Base-by-base conservation (phyloP, 768 basidiomycete genomes). In the Serendipita indica region DNA sequence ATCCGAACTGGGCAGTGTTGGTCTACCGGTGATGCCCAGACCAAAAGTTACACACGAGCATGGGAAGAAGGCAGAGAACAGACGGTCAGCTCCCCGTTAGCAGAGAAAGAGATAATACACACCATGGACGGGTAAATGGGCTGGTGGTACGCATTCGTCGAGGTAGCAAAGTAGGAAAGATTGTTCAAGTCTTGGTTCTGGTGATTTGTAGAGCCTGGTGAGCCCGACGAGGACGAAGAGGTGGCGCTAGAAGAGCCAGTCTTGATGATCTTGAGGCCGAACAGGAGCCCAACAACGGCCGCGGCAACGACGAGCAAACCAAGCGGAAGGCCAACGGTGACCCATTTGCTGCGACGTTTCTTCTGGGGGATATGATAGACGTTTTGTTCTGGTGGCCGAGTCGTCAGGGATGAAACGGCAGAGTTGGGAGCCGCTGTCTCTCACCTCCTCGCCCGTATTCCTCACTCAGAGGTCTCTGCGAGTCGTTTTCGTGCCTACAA, bases 281-380 rank as follows among this genome's bases (percentile, higher is more conserved):
- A 71, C n/a, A 73, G 60, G 10, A 75, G 72, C 45, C 71, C 73
- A 39, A 74, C 63, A 28, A 75, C 72, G 37, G 71, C 73, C 30
- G 61, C 73, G 60, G 70, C 62, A 61, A 74, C 68, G 62, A 73
- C 65, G 61, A 67, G 57, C 60, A 68, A 33, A 41, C 65, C 41
- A 49, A 72, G 30, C 39, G 66, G 68, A 69, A 70, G 60, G 33
- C 57, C 33, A 25, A 35, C 39, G 34, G 60, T 33, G 49, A 62
- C 43, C 33, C 35, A 45, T 20, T 43, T 60, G 25, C 54, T 33
- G 14, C 16, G 25, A 34, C 59, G 52, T 33, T 60, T 58, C 49
- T 54, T 54, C 32, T 54, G 49, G 20, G 49, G 49, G 32, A 54
- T 54, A 20, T 54, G 22, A 28, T 54, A 54, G 49, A 54, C 49